Evolutionary conservation across 106 monocot species (phyloP).

Genomic region (Allium fistulosum): DNA sequence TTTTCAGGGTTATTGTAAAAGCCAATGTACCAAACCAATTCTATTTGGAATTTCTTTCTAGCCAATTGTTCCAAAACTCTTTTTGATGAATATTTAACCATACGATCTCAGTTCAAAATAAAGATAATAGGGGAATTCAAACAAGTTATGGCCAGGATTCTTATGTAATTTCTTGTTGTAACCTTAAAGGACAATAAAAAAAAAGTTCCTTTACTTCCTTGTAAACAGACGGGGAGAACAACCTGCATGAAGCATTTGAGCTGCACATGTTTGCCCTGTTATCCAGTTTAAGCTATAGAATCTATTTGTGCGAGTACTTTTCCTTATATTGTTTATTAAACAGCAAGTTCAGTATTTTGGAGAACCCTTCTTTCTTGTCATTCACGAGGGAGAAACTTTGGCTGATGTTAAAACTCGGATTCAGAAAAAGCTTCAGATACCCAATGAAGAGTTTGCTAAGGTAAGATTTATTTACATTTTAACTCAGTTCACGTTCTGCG

Average conservation of each 20-base stretch:
- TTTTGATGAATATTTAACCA: no score
- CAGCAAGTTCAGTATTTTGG: constrained; percentile 98
- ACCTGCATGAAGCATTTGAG: not conserved
- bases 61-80: no score
- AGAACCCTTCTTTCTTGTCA: constrained; percentile 91
- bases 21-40: no score
- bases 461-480: constrained; percentile 22
- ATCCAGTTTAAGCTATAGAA: not conserved
- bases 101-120: no score
- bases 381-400: constrained; percentile 88
- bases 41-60: no score
- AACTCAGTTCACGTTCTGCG: not conserved
- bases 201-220: no score
- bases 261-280: not conserved
- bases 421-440: constrained; percentile 88
- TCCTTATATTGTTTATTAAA: not conserved
- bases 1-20: no score
- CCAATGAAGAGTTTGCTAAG: constrained; percentile 96
- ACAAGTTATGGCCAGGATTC: no score
- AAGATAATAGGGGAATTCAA: no score
- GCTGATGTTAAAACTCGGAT: constrained; percentile 75
- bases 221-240: no score
- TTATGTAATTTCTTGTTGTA: no score
- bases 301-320: not conserved
- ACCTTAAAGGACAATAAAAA: no score